Evolutionary conservation across 345 rosid genomes (phyloP), one percentile per base, ranked within the genome.

Genomic region (Eucalyptus virginea): DNA sequence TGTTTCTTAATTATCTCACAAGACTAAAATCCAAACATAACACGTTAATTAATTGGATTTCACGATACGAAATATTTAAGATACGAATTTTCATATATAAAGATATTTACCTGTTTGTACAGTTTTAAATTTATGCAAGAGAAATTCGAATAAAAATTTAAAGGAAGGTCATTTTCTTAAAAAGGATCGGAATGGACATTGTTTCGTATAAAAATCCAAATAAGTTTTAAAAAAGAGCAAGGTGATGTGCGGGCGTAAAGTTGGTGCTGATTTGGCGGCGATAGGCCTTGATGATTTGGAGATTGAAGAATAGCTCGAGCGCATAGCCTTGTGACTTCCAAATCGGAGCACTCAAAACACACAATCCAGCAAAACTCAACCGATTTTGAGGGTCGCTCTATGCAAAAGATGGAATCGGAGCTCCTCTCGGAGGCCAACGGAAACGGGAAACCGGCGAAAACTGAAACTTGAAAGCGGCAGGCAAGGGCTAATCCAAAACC

Each of bases 261-360:
- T 48, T 97, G 97, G 97, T 94, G 88, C 99, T 97, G 94, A 97
- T 96, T 92, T 98, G 99, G 58, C 99, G 99, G 87, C 97, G 99
- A 81, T 98, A 98, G 72, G 99, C 96, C 94, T 97, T 97, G 91
- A 96, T 89, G 86, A 95, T 98, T 92, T 98, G 99, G 93, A 99
- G 98, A 87, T 97, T 99, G 93, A 98, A 97, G 86, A 95, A 98
- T 42, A 98, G 98, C 94, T 98, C 99, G 93, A 98, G 94, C 81
- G 99, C 95, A 92, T 92, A 96, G 52, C 97, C 97, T 89, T 94
- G 94, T 58, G 96, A 95, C 98, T 48, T 40, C 58, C 40, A 52
- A 52, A 19, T 52, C 24, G 58, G 24, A 52, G 58, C 58, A 52
- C 58, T 52, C 58, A 4, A 52, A 52, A 52, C 26, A 8, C 26